Conservation (phyloP, 768 basidiomycete genomes). For the Collybia mongolica region DNA sequence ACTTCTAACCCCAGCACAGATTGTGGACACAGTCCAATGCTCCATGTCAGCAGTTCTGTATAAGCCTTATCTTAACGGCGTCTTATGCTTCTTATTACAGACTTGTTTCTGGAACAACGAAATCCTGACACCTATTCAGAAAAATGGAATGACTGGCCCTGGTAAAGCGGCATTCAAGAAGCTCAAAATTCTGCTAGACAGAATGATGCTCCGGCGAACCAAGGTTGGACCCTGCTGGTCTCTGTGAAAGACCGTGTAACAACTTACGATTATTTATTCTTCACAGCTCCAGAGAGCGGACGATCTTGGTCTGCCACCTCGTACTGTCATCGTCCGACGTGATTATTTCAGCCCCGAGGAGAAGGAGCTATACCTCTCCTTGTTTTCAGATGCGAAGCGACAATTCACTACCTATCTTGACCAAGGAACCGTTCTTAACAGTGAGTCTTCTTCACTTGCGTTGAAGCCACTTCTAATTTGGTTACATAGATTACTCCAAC, state of each 20-base stretch:
- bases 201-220: conserved; percentile 94
- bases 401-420: conserved; percentile 90
- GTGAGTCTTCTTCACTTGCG: conserved; percentile 34
- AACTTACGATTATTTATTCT: not conserved
- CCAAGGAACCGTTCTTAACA: conserved; percentile 89
- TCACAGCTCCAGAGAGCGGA: conserved; percentile 88
- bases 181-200: conserved; percentile 81
- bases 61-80: conserved; percentile 1
- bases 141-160: conserved; percentile 77
- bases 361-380: conserved; percentile 88
- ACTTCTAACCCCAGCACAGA: conserved; percentile 37
- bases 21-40: conserved; percentile 84
- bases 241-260: not conserved
- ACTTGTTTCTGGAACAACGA: conserved; percentile 98
- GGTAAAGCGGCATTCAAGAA: conserved; percentile 90
- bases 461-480: conserved; percentile 3
- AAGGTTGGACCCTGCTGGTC: conserved; percentile 48
- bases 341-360: conserved; percentile 97
- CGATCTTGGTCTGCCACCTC: conserved; percentile 92
- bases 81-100: conserved; percentile 30
- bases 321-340: conserved; percentile 82
- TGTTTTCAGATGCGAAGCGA: conserved; percentile 92
- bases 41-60: conserved; percentile 52
- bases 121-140: conserved; percentile 95
- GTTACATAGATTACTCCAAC: conserved; percentile 74